A percentile compares a stretch with the other conserved stretches of the same genome.
These are phyloP conservation scores for Endocarpon pusillum DNA, from an alignment of 495 filamentous ascomycete genomes.

Conservation along the genomic window DNA sequence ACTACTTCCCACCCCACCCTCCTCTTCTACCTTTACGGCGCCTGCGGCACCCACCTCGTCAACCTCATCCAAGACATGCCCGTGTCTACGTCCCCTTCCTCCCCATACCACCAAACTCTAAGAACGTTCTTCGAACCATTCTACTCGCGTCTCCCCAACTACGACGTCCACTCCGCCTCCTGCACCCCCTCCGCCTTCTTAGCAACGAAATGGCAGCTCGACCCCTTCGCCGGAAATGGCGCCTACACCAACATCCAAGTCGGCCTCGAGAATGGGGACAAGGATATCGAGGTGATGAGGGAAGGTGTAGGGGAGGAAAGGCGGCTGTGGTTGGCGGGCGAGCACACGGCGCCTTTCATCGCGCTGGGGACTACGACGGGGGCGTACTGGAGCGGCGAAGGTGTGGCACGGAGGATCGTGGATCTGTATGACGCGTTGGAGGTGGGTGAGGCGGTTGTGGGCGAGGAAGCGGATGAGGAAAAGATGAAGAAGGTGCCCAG, in stretches of 20 bases:
- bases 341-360: conserved; percentile 85
- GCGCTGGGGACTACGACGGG: conserved; percentile 76
- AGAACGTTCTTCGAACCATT: conserved; percentile 37
- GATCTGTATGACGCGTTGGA: conserved; percentile 16
- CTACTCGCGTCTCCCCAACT: conserved; percentile 56
- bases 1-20: conserved; percentile 62
- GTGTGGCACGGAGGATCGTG: conserved; percentile 48
- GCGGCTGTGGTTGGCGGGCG: conserved; percentile 80
- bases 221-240: conserved; percentile 75
- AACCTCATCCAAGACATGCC: conserved; percentile 17
- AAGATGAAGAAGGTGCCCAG: not conserved
- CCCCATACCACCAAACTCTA: conserved; percentile 17
- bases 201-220: conserved; percentile 65
- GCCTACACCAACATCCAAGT: conserved; percentile 82
- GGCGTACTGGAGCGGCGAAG: conserved; percentile 85
- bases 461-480: conserved; percentile 13
- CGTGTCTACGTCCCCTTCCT: conserved; percentile 9
- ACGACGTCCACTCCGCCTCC: conserved; percentile 27
- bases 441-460: conserved; percentile 12
- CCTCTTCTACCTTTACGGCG: conserved; percentile 80
- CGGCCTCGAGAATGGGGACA: conserved; percentile 47
- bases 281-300: conserved; percentile 58
- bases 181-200: conserved; percentile 48
- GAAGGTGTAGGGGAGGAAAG: conserved; percentile 44
- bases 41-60: conserved; percentile 34